Conservation (phyloP, 2,329 filamentous ascomycete genomes). For the Paecilomyces fulvus region DNA sequence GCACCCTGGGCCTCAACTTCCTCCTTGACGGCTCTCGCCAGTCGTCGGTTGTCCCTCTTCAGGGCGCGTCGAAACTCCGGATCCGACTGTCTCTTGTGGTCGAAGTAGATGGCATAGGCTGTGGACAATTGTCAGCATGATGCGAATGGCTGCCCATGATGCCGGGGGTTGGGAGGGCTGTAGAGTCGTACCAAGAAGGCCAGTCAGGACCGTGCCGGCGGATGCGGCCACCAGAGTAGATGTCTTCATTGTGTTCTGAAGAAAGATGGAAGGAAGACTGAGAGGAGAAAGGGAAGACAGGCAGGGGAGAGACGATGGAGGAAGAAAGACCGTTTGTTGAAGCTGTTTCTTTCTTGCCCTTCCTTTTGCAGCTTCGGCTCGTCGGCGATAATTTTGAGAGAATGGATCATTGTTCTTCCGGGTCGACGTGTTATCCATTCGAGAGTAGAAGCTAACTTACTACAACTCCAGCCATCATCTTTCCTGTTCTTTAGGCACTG, state of each 20-base stretch:
- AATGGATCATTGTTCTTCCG: conserved; percentile 30
- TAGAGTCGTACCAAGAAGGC: conserved; percentile 41
- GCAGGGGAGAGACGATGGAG: not conserved
- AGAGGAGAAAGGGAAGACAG: conserved; percentile 2
- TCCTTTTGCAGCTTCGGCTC: not conserved
- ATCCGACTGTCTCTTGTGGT: conserved; percentile 56
- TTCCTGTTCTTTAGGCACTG: not conserved
- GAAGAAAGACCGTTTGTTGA: not conserved
- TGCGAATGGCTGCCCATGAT: not conserved
- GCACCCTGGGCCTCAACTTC: conserved; percentile 40
- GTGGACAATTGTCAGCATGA: conserved; percentile 7
- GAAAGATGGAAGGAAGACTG: conserved; percentile 2
- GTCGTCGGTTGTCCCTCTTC: conserved; percentile 40
- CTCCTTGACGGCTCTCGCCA: conserved; percentile 40
- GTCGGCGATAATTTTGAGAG: conserved; percentile 9
- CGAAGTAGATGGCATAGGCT: conserved; percentile 61
- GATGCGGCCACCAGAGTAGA: conserved; percentile 51
- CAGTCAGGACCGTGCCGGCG: conserved; percentile 50
- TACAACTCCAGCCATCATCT: not conserved
- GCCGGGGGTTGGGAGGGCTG: not conserved
- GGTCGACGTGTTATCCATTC: not conserved
- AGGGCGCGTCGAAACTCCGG: conserved; percentile 54
- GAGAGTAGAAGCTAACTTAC: too few species aligned
- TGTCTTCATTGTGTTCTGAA: conserved; percentile 35
- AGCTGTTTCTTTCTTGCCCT: not conserved